phyloP scores from a whole-genome alignment of 1,139 yeast species.

The Yamadazyma siamensis region DNA sequence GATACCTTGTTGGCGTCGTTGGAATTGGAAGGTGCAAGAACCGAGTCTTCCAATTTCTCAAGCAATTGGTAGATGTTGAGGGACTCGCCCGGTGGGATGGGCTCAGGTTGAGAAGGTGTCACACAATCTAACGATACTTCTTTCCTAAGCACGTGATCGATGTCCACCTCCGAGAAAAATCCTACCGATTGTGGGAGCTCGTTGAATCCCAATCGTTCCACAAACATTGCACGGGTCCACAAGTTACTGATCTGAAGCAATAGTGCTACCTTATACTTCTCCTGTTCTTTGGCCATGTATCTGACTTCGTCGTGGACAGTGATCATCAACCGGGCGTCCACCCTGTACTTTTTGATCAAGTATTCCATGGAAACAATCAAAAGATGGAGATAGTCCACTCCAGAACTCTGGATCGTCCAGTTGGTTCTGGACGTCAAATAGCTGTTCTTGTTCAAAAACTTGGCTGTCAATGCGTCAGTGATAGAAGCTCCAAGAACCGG shows the following conservation, averaged over 20 bases:
- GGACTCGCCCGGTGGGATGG: slow-evolving; percentile 80
- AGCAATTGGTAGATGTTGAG: slow-evolving; percentile 57
- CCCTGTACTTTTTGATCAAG: slow-evolving; percentile 55
- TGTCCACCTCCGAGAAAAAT: slow-evolving; percentile 89
- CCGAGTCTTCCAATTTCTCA: slow-evolving; percentile 16
- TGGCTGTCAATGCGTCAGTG: slow-evolving; percentile 73
- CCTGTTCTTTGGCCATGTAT: slow-evolving; percentile 70
- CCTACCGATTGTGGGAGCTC: slow-evolving; percentile 96
- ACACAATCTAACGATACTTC: slow-evolving; percentile 87
- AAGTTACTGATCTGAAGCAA: slow-evolving; percentile 84
- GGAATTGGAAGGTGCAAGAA: slow-evolving; percentile 12
- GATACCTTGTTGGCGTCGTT: slow-evolving; percentile 10
- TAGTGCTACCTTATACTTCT: slow-evolving; percentile 72
- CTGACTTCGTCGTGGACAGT: slow-evolving; percentile 97
- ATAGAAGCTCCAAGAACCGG: slow-evolving; percentile 94
- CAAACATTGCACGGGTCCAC: slow-evolving; percentile 97
- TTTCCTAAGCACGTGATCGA: slow-evolving; percentile 82
- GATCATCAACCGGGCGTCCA: slow-evolving; percentile 77
- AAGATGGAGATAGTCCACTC: slow-evolving; percentile 91
- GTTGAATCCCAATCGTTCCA: slow-evolving; percentile 84
- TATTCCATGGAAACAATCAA: slow-evolving; percentile 87
- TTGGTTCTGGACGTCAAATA: slow-evolving; percentile 89
- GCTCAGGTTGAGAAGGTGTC: slow-evolving; percentile 77
- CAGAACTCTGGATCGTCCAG: slow-evolving; percentile 98
- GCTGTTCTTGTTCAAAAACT: slow-evolving; percentile 60